Percentiles rank a stretch among this genome's conserved stretches.
These are phyloP conservation scores for Fusarium sp. DNA, from an alignment of 2,329 filamentous ascomycete species.

Conservation along the genomic window DNA sequence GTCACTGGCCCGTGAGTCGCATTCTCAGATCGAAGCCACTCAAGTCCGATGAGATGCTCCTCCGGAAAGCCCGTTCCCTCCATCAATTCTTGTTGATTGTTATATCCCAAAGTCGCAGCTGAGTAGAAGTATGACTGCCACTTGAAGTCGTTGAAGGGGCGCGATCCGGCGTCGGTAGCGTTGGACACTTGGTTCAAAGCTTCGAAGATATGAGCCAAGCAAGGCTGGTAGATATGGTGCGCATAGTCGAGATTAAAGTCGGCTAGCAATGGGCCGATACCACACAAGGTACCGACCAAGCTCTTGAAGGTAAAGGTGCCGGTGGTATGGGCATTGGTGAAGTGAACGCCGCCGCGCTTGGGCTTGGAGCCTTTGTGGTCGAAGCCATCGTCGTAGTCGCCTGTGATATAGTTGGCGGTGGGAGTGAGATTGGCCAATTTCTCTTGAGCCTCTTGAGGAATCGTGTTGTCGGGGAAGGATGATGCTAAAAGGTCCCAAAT, in stretches of 20 bases:
- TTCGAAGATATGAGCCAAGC: constrained; percentile 54
- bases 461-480: constrained; percentile 44
- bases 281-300: constrained; percentile 54
- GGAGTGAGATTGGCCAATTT: constrained; percentile 45
- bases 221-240: constrained; percentile 58
- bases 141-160: constrained; percentile 29
- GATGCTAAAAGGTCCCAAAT: constrained; percentile 48
- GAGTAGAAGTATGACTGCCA: constrained; percentile 50
- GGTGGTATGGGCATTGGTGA: constrained; percentile 54
- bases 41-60: constrained; percentile 43
- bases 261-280: constrained; percentile 53
- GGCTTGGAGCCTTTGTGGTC: constrained; percentile 27
- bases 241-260: constrained; percentile 56
- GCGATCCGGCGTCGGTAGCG: background rate
- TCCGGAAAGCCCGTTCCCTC: constrained; percentile 41
- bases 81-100: constrained; percentile 49
- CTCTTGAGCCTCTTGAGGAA: constrained; percentile 48
- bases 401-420: constrained; percentile 49
- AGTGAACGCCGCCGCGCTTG: constrained; percentile 52
- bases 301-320: constrained; percentile 58
- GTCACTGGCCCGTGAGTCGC: constrained; percentile 46
- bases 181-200: constrained; percentile 44
- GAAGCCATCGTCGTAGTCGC: constrained; percentile 51
- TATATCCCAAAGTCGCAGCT: constrained; percentile 46
- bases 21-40: constrained; percentile 44